Evolutionary conservation across 208 protist species (phyloP).

Genomic region (Naegleria fowleri): DNA sequence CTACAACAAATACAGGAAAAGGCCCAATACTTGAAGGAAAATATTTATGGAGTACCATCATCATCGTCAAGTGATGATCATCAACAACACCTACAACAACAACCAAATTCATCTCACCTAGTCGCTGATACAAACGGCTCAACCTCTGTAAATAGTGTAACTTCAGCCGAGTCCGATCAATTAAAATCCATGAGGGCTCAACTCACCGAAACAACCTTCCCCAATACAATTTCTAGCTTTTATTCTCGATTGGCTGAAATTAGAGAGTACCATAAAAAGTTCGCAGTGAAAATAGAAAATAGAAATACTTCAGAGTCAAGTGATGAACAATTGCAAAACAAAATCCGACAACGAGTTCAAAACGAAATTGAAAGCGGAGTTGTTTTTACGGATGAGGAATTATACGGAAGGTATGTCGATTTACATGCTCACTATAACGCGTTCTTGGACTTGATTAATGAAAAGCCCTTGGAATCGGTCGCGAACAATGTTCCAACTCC

Average conservation of each 20-base stretch:
- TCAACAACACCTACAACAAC: background rate
- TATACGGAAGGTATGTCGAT: conserved; percentile 41
- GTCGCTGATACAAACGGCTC: background rate
- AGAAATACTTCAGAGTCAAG: background rate
- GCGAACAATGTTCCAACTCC: background rate
- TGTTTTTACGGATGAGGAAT: conserved; percentile 44
- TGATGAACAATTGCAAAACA: background rate
- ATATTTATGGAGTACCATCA: background rate
- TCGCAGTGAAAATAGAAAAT: background rate
- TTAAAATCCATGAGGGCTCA: background rate
- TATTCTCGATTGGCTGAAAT: conserved; percentile 31
- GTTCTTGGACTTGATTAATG: conserved; percentile 38
- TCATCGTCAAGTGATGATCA: too few relatives aligned
- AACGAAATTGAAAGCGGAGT: conserved; percentile 28
- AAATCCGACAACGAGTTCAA: conserved; percentile 29
- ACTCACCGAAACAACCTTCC: background rate
- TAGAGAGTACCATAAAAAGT: conserved; percentile 44
- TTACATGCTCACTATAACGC: conserved; percentile 35
- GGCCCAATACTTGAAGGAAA: background rate
- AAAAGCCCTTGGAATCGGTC: background rate
- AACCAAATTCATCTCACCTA: background rate
- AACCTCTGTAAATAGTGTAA: background rate
- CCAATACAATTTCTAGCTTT: conserved; percentile 13
- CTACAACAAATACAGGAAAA: background rate
- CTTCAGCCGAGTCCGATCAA: background rate